A percentile compares a stretch with the other conserved stretches of the same genome.
Evolutionary conservation across 2,329 filamentous ascomycete species (phyloP).

Genomic region (Epichloe sp.): DNA sequence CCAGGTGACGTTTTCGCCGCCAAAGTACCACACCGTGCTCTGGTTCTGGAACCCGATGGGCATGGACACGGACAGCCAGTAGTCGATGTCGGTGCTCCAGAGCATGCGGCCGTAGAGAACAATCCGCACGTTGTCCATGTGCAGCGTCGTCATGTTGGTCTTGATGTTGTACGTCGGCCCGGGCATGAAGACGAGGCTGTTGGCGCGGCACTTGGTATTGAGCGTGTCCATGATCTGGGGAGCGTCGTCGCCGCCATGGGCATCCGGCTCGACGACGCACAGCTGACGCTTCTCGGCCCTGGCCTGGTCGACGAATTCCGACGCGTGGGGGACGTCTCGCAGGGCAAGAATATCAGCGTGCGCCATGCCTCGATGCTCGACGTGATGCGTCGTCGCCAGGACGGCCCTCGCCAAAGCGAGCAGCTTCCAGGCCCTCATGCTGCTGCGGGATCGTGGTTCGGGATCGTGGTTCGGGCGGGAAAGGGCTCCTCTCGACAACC

Average conservation of each 20-base stretch:
- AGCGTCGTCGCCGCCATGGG: conserved; percentile 18
- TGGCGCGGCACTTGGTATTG: conserved; percentile 16
- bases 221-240: conserved; percentile 19
- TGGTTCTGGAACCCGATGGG: conserved; percentile 42
- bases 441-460: too few relatives aligned
- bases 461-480: too few relatives aligned
- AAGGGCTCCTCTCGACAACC: too few relatives aligned
- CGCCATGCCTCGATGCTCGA: neutral
- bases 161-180: conserved; percentile 22
- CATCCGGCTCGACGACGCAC: conserved; percentile 16
- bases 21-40: conserved; percentile 39
- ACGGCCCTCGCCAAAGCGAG: neutral
- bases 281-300: conserved; percentile 12
- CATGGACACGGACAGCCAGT: conserved; percentile 39
- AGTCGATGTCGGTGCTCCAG: conserved; percentile 33
- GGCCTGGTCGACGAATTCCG: conserved; percentile 5
- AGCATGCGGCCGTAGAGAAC: conserved; percentile 26
- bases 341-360: neutral
- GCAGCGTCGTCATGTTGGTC: conserved; percentile 21
- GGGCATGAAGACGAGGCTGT: conserved; percentile 20
- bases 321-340: neutral
- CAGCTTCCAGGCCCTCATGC: neutral
- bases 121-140: conserved; percentile 26
- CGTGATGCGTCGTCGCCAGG: neutral
- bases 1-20: conserved; percentile 36